Percentiles rank a stretch among this genome's conserved stretches.
phyloP scores from a whole-genome alignment of 352 stramenopile genomes.

The Phytophthora aleatoria region DNA sequence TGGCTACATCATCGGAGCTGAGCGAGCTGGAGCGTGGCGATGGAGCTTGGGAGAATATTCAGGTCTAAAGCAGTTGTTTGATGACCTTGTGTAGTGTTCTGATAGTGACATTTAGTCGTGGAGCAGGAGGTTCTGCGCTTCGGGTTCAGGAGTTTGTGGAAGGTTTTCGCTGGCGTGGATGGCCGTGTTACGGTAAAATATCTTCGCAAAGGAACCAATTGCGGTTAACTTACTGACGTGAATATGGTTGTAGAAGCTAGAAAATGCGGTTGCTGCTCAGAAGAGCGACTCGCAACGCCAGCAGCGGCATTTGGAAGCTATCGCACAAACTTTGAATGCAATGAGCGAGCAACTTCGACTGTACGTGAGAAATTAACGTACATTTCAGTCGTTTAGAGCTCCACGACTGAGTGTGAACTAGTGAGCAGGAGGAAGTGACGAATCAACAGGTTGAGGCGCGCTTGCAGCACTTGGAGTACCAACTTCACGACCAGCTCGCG shows the following conservation, averaged over 20 bases:
- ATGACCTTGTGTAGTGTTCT: background rate
- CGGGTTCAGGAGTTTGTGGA: conserved; percentile 48
- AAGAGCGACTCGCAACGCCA: conserved; percentile 29
- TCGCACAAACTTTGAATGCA: conserved; percentile 48
- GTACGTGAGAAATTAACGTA: conserved; percentile 19
- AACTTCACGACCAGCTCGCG: conserved; percentile 8
- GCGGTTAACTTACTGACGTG: background rate
- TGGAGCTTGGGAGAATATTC: conserved; percentile 73
- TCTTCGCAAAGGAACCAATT: background rate
- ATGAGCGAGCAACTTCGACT: conserved; percentile 51
- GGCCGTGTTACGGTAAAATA: conserved; percentile 26
- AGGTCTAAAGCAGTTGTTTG: conserved; percentile 31
- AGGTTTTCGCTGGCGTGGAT: conserved; percentile 23
- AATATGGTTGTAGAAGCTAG: conserved; percentile 21
- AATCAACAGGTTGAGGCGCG: conserved; percentile 16
- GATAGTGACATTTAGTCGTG: background rate
- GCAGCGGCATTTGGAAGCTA: conserved; percentile 43
- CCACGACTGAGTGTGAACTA: conserved; percentile 5
- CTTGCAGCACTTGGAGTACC: conserved; percentile 18
- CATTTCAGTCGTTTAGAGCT: background rate
- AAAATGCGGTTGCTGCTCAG: conserved; percentile 20
- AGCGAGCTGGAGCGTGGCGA: conserved; percentile 49
- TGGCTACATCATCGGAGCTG: conserved; percentile 37
- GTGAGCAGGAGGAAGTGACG: conserved; percentile 23
- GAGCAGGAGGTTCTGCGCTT: conserved; percentile 54